These are phyloP conservation scores for Phaffia tasmanica DNA, from an alignment of 768 basidiomycete species.

Conservation along the genomic window DNA sequence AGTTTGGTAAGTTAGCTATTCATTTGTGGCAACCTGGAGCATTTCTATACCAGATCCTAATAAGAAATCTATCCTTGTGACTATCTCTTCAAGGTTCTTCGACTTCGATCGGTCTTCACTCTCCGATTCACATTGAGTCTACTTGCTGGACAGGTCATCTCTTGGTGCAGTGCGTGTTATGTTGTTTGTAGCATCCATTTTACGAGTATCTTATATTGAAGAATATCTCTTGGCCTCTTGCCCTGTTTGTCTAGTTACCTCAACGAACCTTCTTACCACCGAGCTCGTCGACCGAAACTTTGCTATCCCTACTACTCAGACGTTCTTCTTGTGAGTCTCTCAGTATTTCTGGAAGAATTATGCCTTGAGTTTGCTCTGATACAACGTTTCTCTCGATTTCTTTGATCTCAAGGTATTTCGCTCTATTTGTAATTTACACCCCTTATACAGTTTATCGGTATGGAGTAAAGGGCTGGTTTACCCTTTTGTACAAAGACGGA, in stretches of 20 bases:
- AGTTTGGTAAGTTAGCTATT: no score
- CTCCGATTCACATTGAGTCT: slow-evolving; percentile 3
- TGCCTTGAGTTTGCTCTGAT: no score
- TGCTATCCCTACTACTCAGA: slow-evolving; percentile 68
- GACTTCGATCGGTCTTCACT: no score
- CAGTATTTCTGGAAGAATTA: no score
- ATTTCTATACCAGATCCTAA: no score
- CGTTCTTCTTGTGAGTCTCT: slow-evolving; percentile 60
- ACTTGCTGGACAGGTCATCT: slow-evolving; percentile 64
- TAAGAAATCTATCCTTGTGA: no score
- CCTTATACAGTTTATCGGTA: slow-evolving; percentile 85
- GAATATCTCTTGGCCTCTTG: neutral
- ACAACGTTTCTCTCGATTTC: neutral
- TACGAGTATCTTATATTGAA: neutral
- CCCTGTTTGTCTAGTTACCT: slow-evolving; percentile 45
- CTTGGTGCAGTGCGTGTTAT: slow-evolving; percentile 51
- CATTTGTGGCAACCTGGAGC: no score
- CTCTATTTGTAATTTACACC: slow-evolving; percentile 62
- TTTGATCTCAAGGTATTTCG: slow-evolving; percentile 52
- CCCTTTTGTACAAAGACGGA: slow-evolving; percentile 59
- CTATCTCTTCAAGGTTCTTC: no score
- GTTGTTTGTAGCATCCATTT: neutral
- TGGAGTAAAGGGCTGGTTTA: slow-evolving; percentile 73
- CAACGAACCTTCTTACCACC: slow-evolving; percentile 75
- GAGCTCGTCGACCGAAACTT: slow-evolving; percentile 60